Conservation (phyloP, 2,329 filamentous ascomycete genomes). For the Verticillium klebahnii region DNA sequence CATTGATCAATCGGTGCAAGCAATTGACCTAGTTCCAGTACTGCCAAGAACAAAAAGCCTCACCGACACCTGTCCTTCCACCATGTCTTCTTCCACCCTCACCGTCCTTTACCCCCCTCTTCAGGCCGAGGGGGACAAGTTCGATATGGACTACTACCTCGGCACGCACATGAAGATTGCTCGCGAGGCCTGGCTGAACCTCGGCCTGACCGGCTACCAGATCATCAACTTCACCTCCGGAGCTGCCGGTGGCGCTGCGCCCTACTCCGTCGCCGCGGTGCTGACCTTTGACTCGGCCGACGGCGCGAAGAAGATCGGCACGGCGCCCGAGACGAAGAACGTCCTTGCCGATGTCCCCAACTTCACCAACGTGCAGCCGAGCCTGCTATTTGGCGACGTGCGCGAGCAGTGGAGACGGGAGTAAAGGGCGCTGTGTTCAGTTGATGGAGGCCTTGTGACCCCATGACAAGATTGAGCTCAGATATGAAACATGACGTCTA, state of each 20-base stretch:
- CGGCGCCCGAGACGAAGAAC: constrained; percentile 4
- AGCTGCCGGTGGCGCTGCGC: constrained; percentile 12
- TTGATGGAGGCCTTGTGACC: background rate
- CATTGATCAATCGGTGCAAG: background rate
- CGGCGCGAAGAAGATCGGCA: constrained; percentile 14
- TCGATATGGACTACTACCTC: constrained; percentile 46
- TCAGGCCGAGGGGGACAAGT: constrained; percentile 24
- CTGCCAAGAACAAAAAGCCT: background rate
- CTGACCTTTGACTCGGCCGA: constrained; percentile 23
- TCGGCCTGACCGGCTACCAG: constrained; percentile 33
- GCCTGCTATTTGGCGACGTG: background rate
- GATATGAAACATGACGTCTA: no score
- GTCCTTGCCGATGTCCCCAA: constrained; percentile 27
- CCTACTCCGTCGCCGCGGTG: constrained; percentile 20
- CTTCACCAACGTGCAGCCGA: constrained; percentile 20
- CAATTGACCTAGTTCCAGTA: background rate
- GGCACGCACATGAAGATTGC: constrained; percentile 32
- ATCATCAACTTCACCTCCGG: constrained; percentile 18
- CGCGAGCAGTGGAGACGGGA: background rate
- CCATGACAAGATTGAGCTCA: no score
- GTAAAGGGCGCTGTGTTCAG: background rate
- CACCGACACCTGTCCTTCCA: background rate
- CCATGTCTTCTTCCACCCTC: constrained; percentile 12
- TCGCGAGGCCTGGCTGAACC: constrained; percentile 24
- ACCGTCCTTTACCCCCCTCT: constrained; percentile 33